Conservation (phyloP, 108 stramenopile genomes). For the Mayamaea pseudoterrestris region DNA sequence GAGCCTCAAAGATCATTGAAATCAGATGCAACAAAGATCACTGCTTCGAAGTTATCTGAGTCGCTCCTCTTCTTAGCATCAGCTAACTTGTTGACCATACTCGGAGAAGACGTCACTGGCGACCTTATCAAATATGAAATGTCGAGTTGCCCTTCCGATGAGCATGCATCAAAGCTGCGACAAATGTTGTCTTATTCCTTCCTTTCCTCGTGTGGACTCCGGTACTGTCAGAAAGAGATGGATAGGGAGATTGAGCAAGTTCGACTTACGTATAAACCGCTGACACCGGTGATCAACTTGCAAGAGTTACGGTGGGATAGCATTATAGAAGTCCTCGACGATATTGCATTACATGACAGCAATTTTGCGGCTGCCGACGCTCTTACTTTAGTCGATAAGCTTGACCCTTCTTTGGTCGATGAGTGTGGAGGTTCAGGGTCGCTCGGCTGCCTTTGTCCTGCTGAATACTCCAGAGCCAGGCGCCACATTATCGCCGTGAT, state of each 20-base stretch:
- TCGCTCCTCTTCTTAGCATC: slow-evolving; percentile 46
- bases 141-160: too few relatives aligned
- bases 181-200: not conserved
- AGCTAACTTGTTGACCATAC: slow-evolving; percentile 42
- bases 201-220: not conserved
- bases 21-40: not conserved
- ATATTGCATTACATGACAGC: too few relatives aligned
- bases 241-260: not conserved
- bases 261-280: not conserved
- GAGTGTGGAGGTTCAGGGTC: slow-evolving; percentile 31
- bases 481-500: slow-evolving; percentile 28
- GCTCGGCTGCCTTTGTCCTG: slow-evolving; percentile 34
- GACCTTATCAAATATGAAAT: slow-evolving; percentile 6
- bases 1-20: slow-evolving; percentile 1
- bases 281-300: not conserved
- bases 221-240: not conserved
- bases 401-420: not conserved
- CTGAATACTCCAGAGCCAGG: slow-evolving; percentile 26
- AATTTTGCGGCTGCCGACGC: slow-evolving; percentile 1
- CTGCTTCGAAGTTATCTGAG: slow-evolving; percentile 8
- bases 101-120: slow-evolving; percentile 25
- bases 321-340: not conserved
- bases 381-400: not conserved
- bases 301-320: not conserved
- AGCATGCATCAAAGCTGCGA: too few relatives aligned